Evolutionary conservation across 306 rosid species (phyloP).

Genomic region (Trifolium fragiferum): DNA sequence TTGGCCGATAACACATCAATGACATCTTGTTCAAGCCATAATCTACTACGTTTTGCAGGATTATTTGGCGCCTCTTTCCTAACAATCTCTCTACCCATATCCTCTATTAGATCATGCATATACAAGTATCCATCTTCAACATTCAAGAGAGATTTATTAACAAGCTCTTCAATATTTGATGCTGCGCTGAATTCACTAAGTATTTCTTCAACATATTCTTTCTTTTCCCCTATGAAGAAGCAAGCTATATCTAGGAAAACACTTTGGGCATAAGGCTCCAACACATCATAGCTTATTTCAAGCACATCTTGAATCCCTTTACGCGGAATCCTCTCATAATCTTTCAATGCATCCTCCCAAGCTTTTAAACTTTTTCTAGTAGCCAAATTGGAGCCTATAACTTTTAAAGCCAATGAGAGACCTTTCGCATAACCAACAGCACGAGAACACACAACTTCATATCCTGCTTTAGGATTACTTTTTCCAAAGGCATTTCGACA

Average conservation of each 20-base stretch:
- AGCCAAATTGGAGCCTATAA: too few relatives aligned
- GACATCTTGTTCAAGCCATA: conserved; percentile 25
- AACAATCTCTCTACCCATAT: conserved; percentile 36
- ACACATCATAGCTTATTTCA: background rate
- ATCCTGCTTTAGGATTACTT: background rate
- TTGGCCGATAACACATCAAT: background rate
- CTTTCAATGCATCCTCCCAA: background rate
- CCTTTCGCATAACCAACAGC: background rate
- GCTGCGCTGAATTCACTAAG: background rate
- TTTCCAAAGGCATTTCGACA: conserved; percentile 27
- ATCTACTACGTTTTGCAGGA: conserved; percentile 30
- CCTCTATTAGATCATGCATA: background rate
- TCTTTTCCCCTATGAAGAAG: conserved; percentile 29
- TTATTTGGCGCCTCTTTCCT: background rate
- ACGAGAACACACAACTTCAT: background rate
- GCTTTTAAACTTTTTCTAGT: too few relatives aligned
- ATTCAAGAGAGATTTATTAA: background rate
- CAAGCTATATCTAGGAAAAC: conserved; percentile 33
- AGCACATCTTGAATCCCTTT: conserved; percentile 2
- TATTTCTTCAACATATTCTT: background rate
- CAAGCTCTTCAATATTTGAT: background rate
- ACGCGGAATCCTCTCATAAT: background rate
- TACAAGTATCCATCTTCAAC: background rate
- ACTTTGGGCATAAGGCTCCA: background rate
- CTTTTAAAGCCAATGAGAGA: conserved; percentile 13